phyloP scores from a whole-genome alignment of 345 rosid species.

The Anastatica hierochuntica region DNA sequence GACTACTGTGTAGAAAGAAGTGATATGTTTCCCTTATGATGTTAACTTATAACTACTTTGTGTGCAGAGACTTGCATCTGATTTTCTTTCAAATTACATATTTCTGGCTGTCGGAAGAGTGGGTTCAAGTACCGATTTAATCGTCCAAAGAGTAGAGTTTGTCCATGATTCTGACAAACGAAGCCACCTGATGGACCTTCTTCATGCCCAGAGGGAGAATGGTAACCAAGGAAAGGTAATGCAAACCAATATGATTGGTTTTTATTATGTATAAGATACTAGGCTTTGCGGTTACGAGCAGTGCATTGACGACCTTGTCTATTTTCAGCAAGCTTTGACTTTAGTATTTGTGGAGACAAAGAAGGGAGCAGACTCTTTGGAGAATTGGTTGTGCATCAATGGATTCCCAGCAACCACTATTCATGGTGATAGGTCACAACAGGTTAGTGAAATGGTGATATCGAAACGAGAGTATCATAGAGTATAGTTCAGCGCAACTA shows the following conservation, averaged over 20 bases:
- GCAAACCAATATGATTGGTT: not conserved
- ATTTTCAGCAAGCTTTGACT: conserved; percentile 83
- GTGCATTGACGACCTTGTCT: not conserved
- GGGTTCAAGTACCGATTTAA: conserved; percentile 97
- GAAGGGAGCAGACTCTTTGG: conserved; percentile 92
- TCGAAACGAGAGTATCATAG: not conserved
- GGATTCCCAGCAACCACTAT: conserved; percentile 92
- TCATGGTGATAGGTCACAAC: conserved; percentile 97
- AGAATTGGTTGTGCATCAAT: conserved; percentile 78
- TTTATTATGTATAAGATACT: too few relatives aligned
- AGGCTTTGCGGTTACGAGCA: conserved; percentile 5
- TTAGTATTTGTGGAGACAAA: conserved; percentile 98
- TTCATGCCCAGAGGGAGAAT: conserved; percentile 86
- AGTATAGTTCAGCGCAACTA: conserved; percentile 1
- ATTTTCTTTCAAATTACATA: conserved; percentile 67
- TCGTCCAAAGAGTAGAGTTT: conserved; percentile 89
- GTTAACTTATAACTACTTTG: not conserved
- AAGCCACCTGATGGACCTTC: conserved; percentile 98
- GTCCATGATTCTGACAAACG: conserved; percentile 93
- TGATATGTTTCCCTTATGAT: not conserved
- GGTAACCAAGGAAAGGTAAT: conserved; percentile 76
- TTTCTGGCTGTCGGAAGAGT: conserved; percentile 98
- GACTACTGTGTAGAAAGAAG: not conserved
- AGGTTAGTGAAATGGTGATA: conserved; percentile 31
- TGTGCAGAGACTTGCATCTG: conserved; percentile 93